Conservation (phyloP, 2,329 filamentous ascomycete species). For the Fusarium globosum region DNA sequence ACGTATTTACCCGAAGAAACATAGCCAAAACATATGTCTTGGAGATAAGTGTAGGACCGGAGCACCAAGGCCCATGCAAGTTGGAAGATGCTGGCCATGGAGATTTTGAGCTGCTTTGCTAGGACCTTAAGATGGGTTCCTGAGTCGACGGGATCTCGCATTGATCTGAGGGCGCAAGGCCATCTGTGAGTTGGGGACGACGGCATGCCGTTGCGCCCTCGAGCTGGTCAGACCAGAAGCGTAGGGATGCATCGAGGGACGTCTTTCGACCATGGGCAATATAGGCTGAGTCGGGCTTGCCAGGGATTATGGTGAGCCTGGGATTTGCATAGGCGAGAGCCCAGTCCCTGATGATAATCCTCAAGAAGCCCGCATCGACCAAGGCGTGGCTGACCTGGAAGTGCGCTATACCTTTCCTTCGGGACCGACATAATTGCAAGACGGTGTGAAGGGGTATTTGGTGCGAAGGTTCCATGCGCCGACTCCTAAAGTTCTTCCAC, state of each 20-base stretch:
- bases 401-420: neutral
- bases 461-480: neutral
- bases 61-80: conserved; percentile 21
- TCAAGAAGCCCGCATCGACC: conserved; percentile 3
- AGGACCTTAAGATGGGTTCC: neutral
- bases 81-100: conserved; percentile 13
- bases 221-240: conserved; percentile 2
- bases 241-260: neutral
- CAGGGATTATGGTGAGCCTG: neutral
- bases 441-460: neutral
- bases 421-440: neutral
- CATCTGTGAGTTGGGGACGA: conserved; percentile 2
- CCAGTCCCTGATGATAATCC: conserved; percentile 3
- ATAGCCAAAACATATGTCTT: conserved; percentile 10
- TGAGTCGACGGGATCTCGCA: neutral
- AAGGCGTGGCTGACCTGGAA: conserved; percentile 18
- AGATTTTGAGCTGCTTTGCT: neutral
- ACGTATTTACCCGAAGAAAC: conserved; percentile 4
- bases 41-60: conserved; percentile 7
- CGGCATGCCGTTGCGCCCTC: neutral
- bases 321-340: neutral
- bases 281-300: neutral
- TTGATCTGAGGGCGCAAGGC: neutral
- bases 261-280: neutral
- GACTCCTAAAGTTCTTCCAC: neutral